phyloP scores from a whole-genome alignment of 2,329 filamentous ascomycete genomes.

The Monilinia polystroma region DNA sequence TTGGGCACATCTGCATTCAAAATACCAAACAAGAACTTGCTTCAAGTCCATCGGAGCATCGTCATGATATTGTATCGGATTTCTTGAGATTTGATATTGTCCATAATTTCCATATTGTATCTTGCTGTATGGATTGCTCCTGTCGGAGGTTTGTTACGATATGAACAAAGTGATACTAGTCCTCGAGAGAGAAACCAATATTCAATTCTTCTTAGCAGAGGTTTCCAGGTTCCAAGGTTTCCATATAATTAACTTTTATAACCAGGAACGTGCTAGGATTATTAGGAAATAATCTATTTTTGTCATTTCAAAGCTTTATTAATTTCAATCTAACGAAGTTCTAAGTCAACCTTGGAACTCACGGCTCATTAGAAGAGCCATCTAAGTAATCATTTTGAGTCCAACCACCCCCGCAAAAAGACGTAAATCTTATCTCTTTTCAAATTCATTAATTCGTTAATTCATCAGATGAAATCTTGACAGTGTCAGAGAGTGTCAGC shows the following conservation, averaged over 20 bases:
- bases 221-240: neutral
- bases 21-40: neutral
- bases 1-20: neutral
- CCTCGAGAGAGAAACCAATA: neutral
- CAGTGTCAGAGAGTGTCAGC: slow-evolving; percentile 4
- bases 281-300: slow-evolving; percentile 6
- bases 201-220: neutral
- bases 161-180: neutral
- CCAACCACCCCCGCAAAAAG: slow-evolving; percentile 13
- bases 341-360: too few relatives aligned
- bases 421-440: slow-evolving; percentile 4
- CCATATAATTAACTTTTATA: neutral
- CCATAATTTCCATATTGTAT: too few relatives aligned
- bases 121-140: too few relatives aligned
- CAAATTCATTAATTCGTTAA: neutral
- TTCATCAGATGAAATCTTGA: slow-evolving; percentile 14
- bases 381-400: neutral
- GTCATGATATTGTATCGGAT: neutral
- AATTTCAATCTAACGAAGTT: neutral
- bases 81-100: slow-evolving; percentile 6
- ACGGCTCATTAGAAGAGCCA: slow-evolving; percentile 6
- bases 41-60: neutral
- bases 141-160: slow-evolving; percentile 1
- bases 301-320: neutral
- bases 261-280: neutral